These are phyloP conservation scores for Albizia julibrissin DNA, from an alignment of 306 rosid species.

Conservation along the genomic window DNA sequence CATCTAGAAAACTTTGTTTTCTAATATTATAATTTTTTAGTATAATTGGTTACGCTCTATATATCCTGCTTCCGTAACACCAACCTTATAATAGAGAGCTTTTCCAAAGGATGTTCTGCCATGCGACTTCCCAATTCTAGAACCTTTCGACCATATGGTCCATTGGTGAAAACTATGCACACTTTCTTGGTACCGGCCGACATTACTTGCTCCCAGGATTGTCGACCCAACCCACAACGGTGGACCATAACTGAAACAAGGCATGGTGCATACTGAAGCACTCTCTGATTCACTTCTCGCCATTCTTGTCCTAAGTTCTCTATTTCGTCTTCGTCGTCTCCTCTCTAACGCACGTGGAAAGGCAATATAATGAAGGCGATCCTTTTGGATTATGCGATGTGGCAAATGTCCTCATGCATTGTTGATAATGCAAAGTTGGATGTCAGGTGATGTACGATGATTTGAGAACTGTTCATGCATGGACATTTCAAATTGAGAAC, in stretches of 20 bases:
- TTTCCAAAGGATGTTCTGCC: conserved; percentile 40
- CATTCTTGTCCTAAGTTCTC: conserved; percentile 33
- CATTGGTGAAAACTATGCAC: conserved; percentile 42
- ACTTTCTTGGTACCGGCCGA: conserved; percentile 23
- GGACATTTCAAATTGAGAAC: background rate
- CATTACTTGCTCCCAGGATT: background rate
- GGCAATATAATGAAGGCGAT: conserved; percentile 42
- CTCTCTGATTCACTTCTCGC: conserved; percentile 51
- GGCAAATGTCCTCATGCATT: conserved; percentile 51
- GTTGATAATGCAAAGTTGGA: conserved; percentile 36
- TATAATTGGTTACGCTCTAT: too few relatives aligned
- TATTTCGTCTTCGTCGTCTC: conserved; percentile 21
- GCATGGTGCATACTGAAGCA: conserved; percentile 39
- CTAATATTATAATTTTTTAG: too few relatives aligned
- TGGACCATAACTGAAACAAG: conserved; percentile 38
- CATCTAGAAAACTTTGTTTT: too few relatives aligned
- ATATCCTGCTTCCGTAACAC: too few relatives aligned
- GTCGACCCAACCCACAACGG: background rate
- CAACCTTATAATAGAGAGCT: conserved; percentile 31
- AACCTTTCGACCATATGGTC: conserved; percentile 42
- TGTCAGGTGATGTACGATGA: conserved; percentile 30
- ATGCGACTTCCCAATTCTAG: conserved; percentile 46
- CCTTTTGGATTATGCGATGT: conserved; percentile 38
- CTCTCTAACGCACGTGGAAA: conserved; percentile 39
- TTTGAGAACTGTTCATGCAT: background rate